Evolutionary conservation across 1,139 yeast genomes (phyloP).

Genomic region (Pichia sp.): DNA sequence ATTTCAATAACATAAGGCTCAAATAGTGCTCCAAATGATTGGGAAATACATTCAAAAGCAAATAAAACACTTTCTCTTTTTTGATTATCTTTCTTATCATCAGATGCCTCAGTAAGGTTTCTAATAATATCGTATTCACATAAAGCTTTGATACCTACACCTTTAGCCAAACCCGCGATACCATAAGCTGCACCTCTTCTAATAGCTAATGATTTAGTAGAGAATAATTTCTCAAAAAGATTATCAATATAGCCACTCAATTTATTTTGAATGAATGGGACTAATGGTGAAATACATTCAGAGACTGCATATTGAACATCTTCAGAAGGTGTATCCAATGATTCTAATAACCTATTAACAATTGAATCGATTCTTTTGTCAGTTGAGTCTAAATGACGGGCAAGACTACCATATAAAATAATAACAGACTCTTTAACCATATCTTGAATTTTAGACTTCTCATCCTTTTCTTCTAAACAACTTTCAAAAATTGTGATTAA

Average conservation of each 20-base stretch:
- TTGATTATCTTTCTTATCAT: constrained; percentile 69
- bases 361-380: constrained; percentile 64
- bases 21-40: constrained; percentile 64
- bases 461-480: constrained; percentile 43
- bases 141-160: constrained; percentile 75
- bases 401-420: constrained; percentile 81
- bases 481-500: constrained; percentile 74
- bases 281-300: constrained; percentile 79
- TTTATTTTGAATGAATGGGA: constrained; percentile 45
- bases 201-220: constrained; percentile 42
- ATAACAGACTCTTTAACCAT: constrained; percentile 73
- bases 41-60: constrained; percentile 80
- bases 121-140: constrained; percentile 74
- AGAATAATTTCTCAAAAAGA: constrained; percentile 55
- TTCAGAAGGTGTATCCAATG: constrained; percentile 83
- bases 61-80: constrained; percentile 87
- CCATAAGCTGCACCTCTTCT: constrained; percentile 97
- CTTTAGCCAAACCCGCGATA: constrained; percentile 86
- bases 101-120: constrained; percentile 75
- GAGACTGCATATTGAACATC: constrained; percentile 84
- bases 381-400: constrained; percentile 62
- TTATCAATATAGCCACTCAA: constrained; percentile 50
- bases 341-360: constrained; percentile 61
- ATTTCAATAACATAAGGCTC: constrained; percentile 94
- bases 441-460: constrained; percentile 47